Evolutionary conservation across 345 rosid genomes (phyloP), one percentile per base, ranked within the genome.

Genomic region (Populus pruinosa): DNA sequence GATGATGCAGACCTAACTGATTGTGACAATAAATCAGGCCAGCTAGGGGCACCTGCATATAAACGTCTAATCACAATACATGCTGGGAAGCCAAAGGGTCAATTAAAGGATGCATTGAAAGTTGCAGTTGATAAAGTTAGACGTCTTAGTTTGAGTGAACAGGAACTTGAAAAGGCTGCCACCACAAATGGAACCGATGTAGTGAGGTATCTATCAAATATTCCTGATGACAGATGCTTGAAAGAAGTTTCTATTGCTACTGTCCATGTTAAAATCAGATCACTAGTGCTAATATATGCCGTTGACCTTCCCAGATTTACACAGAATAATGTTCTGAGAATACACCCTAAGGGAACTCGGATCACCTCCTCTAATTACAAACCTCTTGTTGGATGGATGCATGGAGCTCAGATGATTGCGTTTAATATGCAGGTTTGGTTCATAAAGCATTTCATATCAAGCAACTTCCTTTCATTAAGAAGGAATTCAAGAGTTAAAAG

Each of bases 341-440:
- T 96, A 62, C 93, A 96, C 65, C 99, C 99, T 0, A 96, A 93
- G 81, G 97, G 97, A 61, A 93, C 91, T n/a, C 85, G 98, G 79
- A 86, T 93, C 77, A 86, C 82, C 50, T 93, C 96, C 55, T 89
- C 97, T 9, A 93, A 90, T 82, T 91, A 88, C 83, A 90, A 88
- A 43, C 96, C 97, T 2, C 77, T 86, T 20, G 77, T 79, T 23
- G 90, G 96, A 67, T 91, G 97, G 97, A 88, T 88, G 83, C 89
- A 91, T 77, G 97, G 97, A 82, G 91, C 93, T 84, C 97, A 90
- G 80, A 93, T 93, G 96, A 90, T 93, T 35, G 97, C 97, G 41
- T 89, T 89, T 72, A 91, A 91, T 83, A 90, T 93, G 97, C 94
- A 93, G 93, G 97, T 93, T 63, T 79, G 56, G 39, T 11, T 33